A percentile compares a stretch with the other conserved stretches of the same genome.
Evolutionary conservation across 768 basidiomycete species (phyloP).

Genomic region (Mrakia frigida): DNA sequence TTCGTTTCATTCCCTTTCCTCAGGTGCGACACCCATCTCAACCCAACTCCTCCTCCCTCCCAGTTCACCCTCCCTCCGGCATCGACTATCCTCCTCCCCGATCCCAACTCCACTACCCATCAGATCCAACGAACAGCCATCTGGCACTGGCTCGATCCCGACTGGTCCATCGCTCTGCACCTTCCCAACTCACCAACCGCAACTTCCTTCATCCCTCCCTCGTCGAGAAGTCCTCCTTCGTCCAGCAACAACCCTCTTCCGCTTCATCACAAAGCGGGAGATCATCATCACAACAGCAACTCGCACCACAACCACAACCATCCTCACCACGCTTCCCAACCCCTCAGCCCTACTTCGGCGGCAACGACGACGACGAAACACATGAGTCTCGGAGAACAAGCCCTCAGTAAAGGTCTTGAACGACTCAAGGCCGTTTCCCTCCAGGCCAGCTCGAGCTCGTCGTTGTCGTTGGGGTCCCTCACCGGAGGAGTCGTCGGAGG

Average conservation of each 20-base stretch:
- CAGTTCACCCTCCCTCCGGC: constrained; percentile 57
- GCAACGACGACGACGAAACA: background rate
- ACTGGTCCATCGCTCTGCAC: constrained; percentile 63
- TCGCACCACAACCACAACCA: too few species aligned
- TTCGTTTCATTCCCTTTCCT: background rate
- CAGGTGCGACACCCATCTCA: constrained; percentile 59
- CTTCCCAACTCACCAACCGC: constrained; percentile 7
- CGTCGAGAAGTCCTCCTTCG: background rate
- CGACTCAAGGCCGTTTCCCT: constrained; percentile 42
- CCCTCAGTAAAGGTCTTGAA: constrained; percentile 45
- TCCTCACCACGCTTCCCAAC: background rate
- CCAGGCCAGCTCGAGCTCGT: constrained; percentile 20
- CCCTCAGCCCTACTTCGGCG: background rate
- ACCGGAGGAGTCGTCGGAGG: constrained; percentile 23
- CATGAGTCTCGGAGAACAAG: constrained; percentile 43
- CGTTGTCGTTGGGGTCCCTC: background rate
- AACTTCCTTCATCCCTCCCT: constrained; percentile 10
- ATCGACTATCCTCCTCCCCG: constrained; percentile 47
- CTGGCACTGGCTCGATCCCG: constrained; percentile 87
- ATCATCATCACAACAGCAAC: too few species aligned
- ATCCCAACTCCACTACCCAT: constrained; percentile 39
- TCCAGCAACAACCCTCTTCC: constrained; percentile 1
- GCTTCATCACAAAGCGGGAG: background rate
- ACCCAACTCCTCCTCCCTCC: constrained; percentile 63
- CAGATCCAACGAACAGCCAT: constrained; percentile 60